Percentiles rank a stretch among this genome's conserved stretches.
Evolutionary conservation across 2,329 filamentous ascomycete species (phyloP).

Genomic region (Alternaria sp.): DNA sequence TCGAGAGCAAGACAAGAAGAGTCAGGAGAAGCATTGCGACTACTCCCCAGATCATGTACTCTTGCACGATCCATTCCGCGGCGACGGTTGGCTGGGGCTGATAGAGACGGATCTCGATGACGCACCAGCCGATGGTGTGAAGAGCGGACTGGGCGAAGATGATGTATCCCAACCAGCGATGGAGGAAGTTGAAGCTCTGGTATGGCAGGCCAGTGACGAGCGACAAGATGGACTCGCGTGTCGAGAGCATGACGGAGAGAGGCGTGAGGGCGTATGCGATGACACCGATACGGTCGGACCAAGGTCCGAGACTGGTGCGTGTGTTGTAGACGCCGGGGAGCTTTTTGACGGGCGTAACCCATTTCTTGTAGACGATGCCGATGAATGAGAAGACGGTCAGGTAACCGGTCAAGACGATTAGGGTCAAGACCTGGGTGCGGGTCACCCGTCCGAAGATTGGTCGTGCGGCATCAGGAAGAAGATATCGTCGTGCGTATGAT

Average conservation of each 20-base stretch:
- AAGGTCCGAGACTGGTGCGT: slow-evolving; percentile 70
- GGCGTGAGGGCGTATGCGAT: slow-evolving; percentile 78
- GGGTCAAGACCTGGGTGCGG: slow-evolving; percentile 69
- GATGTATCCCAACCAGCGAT: slow-evolving; percentile 72
- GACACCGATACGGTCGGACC: slow-evolving; percentile 71
- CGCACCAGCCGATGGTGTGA: slow-evolving; percentile 71
- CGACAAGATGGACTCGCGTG: slow-evolving; percentile 72
- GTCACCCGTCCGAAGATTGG: slow-evolving; percentile 71
- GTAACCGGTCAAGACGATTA: slow-evolving; percentile 65
- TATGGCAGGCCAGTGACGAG: slow-evolving; percentile 75
- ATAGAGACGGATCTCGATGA: slow-evolving; percentile 56
- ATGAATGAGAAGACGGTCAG: slow-evolving; percentile 69
- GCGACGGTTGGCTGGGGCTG: slow-evolving; percentile 67
- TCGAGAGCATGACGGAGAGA: slow-evolving; percentile 70
- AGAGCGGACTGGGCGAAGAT: slow-evolving; percentile 71
- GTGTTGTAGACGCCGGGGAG: slow-evolving; percentile 64
- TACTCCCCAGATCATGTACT: slow-evolving; percentile 76
- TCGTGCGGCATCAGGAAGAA: slow-evolving; percentile 66
- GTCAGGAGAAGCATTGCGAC: slow-evolving; percentile 71
- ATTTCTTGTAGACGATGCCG: slow-evolving; percentile 71
- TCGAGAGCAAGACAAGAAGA: no score
- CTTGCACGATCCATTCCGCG: slow-evolving; percentile 40
- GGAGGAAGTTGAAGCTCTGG: slow-evolving; percentile 71
- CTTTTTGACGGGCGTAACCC: slow-evolving; percentile 71
- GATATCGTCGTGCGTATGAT: slow-evolving; percentile 55